phyloP scores from a whole-genome alignment of 441 rosid genomes.

The Pelargonium australe region DNA sequence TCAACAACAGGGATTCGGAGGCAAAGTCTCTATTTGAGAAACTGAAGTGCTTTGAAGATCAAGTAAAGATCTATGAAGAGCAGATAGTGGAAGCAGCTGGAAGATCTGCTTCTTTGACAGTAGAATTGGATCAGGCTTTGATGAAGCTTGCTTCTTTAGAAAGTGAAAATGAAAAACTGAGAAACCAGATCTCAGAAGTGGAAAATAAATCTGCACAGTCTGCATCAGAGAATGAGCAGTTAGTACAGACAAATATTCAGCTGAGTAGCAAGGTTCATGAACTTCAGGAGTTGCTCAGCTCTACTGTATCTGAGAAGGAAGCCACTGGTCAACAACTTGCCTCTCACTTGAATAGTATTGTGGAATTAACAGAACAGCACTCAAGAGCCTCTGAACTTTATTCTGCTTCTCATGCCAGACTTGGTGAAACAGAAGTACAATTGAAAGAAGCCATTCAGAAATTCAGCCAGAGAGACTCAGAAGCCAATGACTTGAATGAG shows the following conservation, averaged over 20 bases:
- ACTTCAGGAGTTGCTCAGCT: constrained; percentile 55
- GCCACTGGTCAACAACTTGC: constrained; percentile 42
- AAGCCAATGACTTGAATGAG: constrained; percentile 49
- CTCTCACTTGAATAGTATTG: constrained; percentile 38
- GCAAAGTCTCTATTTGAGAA: constrained; percentile 48
- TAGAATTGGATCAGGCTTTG: constrained; percentile 55
- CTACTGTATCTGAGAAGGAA: constrained; percentile 63
- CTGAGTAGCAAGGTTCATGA: constrained; percentile 64
- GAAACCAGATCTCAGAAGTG: constrained; percentile 45
- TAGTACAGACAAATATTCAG: constrained; percentile 70
- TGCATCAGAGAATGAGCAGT: constrained; percentile 54
- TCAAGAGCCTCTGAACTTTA: constrained; percentile 47
- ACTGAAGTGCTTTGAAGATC: constrained; percentile 39
- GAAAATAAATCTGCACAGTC: constrained; percentile 54
- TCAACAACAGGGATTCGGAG: constrained; percentile 52
- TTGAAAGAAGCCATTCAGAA: constrained; percentile 50
- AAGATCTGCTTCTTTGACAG: constrained; percentile 51
- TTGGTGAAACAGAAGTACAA: constrained; percentile 35
- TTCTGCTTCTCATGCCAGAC: constrained; percentile 38
- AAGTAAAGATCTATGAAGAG: constrained; percentile 39
- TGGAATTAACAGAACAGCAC: constrained; percentile 51
- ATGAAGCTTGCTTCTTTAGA: constrained; percentile 49
- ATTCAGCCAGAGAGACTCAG: constrained; percentile 44
- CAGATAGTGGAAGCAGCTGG: constrained; percentile 39
- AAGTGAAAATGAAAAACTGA: constrained; percentile 51